Base-by-base conservation (phyloP, 1,139 yeast species). In the Lodderomyces metapsilosis region DNA sequence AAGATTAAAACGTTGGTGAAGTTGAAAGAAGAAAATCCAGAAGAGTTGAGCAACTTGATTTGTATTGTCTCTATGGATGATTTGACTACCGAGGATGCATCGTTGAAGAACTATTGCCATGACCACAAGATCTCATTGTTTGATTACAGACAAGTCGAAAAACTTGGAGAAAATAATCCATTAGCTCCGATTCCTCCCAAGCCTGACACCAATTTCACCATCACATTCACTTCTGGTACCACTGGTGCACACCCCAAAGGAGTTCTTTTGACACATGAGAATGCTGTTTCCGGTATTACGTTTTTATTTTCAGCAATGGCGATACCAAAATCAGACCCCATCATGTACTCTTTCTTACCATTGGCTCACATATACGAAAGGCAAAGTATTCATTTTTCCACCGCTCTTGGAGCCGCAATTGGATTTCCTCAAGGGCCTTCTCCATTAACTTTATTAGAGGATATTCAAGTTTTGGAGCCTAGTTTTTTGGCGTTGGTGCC, bases 211-310 rank as follows among this genome's bases (percentile, higher is more conserved):
- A 48, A 72, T n/a, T n/a, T n/a, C n/a, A n/a, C n/a, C n/a, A n/a
- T n/a, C n/a, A n/a, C n/a, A n/a, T n/a, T n/a, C n/a, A 86, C 95
- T 10, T 82, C 89, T 7, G 91, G 91, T 27, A 82, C 91, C 20
- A 83, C 91, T 3, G 89, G 89, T 13, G 49, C 71, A 10, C 59
- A 69, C 43, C 91, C 91, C 13, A 84, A 84, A 59, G 91, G 91
- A 37, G 91, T 82, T n/a, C 75, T 78, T 27, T 63, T 84, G 49
- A 67, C 78, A 6, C 88, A 84, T 43, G 59, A 60, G 33, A 70
- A 67, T 50, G 74, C 80, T 2, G 68, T 76, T 11, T 69, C 85
- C 10, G 79, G 79, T 8, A 52, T 74, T 24, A 64, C 64, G 35
- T 63, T 65, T 46, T 49, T 58, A 46, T 38, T 41, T 27, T 49